Evolutionary conservation across 768 basidiomycete genomes (phyloP).

Genomic region (Pilatotrama ljubarskyi): DNA sequence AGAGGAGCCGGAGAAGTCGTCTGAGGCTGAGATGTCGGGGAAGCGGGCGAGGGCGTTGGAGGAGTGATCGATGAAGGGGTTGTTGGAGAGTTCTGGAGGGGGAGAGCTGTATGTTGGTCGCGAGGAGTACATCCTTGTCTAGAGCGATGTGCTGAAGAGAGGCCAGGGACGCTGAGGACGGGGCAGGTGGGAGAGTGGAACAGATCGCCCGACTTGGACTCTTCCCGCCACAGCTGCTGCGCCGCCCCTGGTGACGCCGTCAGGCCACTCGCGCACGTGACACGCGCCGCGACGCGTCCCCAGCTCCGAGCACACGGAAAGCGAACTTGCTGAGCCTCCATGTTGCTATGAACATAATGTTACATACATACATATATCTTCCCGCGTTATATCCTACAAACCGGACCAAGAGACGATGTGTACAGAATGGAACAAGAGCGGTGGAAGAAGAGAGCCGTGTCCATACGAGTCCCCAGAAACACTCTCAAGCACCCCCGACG

Average conservation of each 20-base stretch:
- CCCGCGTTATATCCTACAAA: slow-evolving; percentile 5
- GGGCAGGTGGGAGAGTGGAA: background rate
- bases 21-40: slow-evolving; percentile 55
- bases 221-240: background rate
- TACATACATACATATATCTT: slow-evolving; percentile 10
- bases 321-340: background rate
- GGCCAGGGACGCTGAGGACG: background rate
- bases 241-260: slow-evolving; percentile 6
- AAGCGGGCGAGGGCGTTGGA: slow-evolving; percentile 46
- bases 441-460: background rate
- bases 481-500: background rate
- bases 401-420: background rate
- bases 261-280: slow-evolving; percentile 4
- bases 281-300: slow-evolving; percentile 11
- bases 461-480: background rate
- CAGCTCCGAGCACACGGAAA: background rate
- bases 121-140: slow-evolving; percentile 25
- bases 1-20: slow-evolving; percentile 16
- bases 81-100: slow-evolving; percentile 49
- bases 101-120: slow-evolving; percentile 25
- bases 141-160: background rate
- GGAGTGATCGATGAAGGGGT: slow-evolving; percentile 66
- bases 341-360: background rate
- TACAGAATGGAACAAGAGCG: background rate
- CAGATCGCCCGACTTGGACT: background rate